These are phyloP conservation scores for Tricholoma furcatifolium DNA, from an alignment of 768 basidiomycete genomes.

Conservation along the genomic window DNA sequence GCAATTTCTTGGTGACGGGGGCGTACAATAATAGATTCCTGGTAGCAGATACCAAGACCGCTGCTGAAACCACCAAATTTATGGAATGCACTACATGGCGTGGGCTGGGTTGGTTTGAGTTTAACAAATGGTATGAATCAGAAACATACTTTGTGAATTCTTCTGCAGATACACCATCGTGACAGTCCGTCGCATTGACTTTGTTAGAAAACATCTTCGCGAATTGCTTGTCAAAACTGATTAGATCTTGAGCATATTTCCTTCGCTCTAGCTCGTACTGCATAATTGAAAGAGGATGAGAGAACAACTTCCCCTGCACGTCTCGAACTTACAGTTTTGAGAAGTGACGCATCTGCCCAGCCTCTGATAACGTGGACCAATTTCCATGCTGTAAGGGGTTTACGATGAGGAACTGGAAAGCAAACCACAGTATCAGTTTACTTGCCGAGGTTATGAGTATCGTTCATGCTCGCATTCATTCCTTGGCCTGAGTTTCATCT, in stretches of 20 bases:
- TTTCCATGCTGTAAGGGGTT: conserved; percentile 50
- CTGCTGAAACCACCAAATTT: conserved; percentile 54
- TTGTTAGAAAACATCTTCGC: conserved; percentile 68
- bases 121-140: background rate
- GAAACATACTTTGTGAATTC: conserved; percentile 44
- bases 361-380: conserved; percentile 54
- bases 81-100: conserved; percentile 43
- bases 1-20: conserved; percentile 36
- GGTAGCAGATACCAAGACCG: conserved; percentile 55
- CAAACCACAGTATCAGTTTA: background rate
- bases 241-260: conserved; percentile 70
- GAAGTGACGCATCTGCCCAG: conserved; percentile 44
- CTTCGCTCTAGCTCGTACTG: conserved; percentile 72
- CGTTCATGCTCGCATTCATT: conserved; percentile 78
- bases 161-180: conserved; percentile 51
- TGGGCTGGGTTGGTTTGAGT: background rate
- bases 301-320: background rate
- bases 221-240: conserved; percentile 67
- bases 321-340: conserved; percentile 45
- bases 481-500: conserved; percentile 53
- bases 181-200: conserved; percentile 45
- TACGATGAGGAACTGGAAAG: background rate
- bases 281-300: background rate
- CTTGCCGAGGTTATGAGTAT: conserved; percentile 67
- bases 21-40: conserved; percentile 43